Conservation (phyloP, 1,139 yeast genomes). For the Saccharomyces hybrid region DNA sequence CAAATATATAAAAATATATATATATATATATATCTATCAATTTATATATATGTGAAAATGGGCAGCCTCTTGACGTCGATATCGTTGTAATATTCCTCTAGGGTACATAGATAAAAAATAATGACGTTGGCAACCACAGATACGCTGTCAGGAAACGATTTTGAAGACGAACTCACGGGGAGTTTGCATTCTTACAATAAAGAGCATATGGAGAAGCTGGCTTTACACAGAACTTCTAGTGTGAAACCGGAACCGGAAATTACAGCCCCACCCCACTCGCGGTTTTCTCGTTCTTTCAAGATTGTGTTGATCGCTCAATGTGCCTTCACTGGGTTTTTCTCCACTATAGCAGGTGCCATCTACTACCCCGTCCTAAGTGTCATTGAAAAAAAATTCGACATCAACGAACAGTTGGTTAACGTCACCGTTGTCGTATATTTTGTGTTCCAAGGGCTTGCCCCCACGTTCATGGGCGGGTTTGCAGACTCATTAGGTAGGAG, state of each 20-base stretch:
- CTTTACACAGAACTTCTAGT: slow-evolving; percentile 6
- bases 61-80: neutral
- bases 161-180: neutral
- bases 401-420: slow-evolving; percentile 50
- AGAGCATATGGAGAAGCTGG: neutral
- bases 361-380: slow-evolving; percentile 65
- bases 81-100: neutral
- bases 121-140: neutral
- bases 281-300: slow-evolving; percentile 35
- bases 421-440: slow-evolving; percentile 65
- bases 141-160: neutral
- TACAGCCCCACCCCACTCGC: slow-evolving; percentile 25
- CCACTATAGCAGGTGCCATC: slow-evolving; percentile 61
- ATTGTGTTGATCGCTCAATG: slow-evolving; percentile 35
- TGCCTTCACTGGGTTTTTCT: slow-evolving; percentile 47
- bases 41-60: neutral
- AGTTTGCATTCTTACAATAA: neutral
- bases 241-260: slow-evolving; percentile 9
- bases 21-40: neutral
- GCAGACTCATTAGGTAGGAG: slow-evolving; percentile 66
- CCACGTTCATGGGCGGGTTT: slow-evolving; percentile 55
- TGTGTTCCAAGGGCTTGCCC: slow-evolving; percentile 62
- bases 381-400: slow-evolving; percentile 44
- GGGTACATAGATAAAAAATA: neutral
- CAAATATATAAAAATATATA: no score